Evolutionary conservation across 228 moss, liverwort and hornwort species (phyloP).

Genomic region (Sphagnum magellanicum): DNA sequence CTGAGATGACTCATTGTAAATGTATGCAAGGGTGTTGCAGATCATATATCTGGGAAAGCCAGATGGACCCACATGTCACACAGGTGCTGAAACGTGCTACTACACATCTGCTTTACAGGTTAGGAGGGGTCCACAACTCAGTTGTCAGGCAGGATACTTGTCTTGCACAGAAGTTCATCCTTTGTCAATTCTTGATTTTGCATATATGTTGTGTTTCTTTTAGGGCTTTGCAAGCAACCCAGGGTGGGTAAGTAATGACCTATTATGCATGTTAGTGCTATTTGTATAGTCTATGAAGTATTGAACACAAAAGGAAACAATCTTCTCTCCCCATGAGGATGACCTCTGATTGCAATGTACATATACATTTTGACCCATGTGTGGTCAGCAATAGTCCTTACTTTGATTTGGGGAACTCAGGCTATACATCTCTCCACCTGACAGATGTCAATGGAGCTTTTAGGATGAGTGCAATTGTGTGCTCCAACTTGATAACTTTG

Average conservation of each 20-base stretch:
- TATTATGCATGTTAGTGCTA: too few relatives aligned
- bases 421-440: too few relatives aligned
- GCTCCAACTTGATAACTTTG: too few relatives aligned
- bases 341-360: too few relatives aligned
- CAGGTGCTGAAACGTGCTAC: conserved; percentile 95
- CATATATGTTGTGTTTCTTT: neutral
- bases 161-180: neutral
- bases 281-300: neutral
- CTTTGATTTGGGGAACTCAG: too few relatives aligned
- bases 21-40: conserved; percentile 47
- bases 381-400: too few relatives aligned
- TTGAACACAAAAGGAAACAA: neutral
- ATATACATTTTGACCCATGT: too few relatives aligned
- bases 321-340: neutral
- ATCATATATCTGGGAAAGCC: conserved; percentile 87
- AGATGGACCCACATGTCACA: conserved; percentile 98
- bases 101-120: conserved; percentile 71
- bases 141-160: conserved; percentile 10
- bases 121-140: conserved; percentile 3
- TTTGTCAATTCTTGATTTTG: neutral
- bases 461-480: too few relatives aligned
- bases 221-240: too few relatives aligned
- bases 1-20: neutral
- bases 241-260: too few relatives aligned
- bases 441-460: too few relatives aligned